phyloP scores from a whole-genome alignment of 495 filamentous ascomycete genomes.

The Talaromyces adpressus region DNA sequence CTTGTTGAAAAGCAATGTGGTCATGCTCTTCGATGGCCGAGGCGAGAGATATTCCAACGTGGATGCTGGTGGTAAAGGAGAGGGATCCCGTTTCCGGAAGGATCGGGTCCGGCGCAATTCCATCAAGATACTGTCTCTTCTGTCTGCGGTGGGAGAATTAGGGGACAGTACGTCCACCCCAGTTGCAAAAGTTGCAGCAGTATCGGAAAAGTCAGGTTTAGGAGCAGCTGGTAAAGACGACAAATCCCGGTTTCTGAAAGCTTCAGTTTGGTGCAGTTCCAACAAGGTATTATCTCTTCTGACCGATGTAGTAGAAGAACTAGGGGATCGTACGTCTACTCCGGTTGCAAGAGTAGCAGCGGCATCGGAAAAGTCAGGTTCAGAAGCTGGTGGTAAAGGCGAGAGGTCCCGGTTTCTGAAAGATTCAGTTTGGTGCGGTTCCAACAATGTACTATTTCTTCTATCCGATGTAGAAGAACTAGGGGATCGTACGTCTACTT shows the following conservation, averaged over 20 bases:
- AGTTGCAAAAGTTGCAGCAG: background rate
- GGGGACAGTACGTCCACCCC: background rate
- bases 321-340: background rate
- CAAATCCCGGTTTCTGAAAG: constrained; percentile 51
- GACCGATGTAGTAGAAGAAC: no score
- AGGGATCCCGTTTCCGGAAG: constrained; percentile 55
- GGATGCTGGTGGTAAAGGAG: constrained; percentile 61
- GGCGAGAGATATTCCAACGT: constrained; percentile 53
- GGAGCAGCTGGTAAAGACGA: constrained; percentile 59
- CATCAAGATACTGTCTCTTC: background rate
- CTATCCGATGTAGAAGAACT: background rate
- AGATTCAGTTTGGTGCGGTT: constrained; percentile 9
- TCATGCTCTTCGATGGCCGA: constrained; percentile 26
- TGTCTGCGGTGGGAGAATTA: background rate
- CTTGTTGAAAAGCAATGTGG: constrained; percentile 63
- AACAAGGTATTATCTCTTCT: background rate
- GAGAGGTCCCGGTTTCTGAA: constrained; percentile 57
- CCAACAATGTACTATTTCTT: background rate
- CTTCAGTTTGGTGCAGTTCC: background rate
- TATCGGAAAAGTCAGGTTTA: background rate
- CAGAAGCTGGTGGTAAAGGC: constrained; percentile 52
- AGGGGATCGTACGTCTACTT: background rate
- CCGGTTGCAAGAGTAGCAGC: background rate
- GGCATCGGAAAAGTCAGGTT: background rate
- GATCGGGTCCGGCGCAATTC: constrained; percentile 11